Base-by-base conservation (phyloP, 2,329 filamentous ascomycete genomes). In the Neofusicoccum ribis region DNA sequence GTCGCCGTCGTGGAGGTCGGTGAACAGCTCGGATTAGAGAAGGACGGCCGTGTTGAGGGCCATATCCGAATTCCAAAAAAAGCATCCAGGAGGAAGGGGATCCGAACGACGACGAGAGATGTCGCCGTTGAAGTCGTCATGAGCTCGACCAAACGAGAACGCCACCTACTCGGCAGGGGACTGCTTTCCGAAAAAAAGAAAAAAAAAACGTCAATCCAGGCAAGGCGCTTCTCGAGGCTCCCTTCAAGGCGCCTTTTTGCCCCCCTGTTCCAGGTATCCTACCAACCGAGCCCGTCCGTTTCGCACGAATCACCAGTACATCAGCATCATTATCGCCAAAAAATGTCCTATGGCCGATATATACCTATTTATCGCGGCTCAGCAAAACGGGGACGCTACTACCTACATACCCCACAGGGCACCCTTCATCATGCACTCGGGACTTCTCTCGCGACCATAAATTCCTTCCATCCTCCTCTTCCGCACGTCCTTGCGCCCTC, bases 21-120 rank as follows among this genome's bases (percentile, higher is more conserved):
- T 60, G 56, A 60, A 60, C n/a, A 47, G 39, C 15, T 60, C 56
- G 9, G 56, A 60, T 46, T 60, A 39, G 37, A 54, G 52, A 14
- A 54, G 31, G 39, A 23, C 12, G 20, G 31, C 47, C 39, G 23
- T 23, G 23, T 23, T 23, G 23, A 23, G 23, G 23, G 23, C 23
- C 23, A 23, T 23, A 23, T 23, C 23, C 23, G 23, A 23, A 23
- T 23, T 23, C 23, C 23, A 23, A 23, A 23, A 23, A 23, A 23
- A 23, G 23, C 23, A 23, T 3, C 23, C 23, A 23, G 23, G 23
- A 23, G 23, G 23, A 23, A 23, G 23, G 23, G 23, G 23, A 3
- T 23, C 23, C 23, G 23, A 23, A 23, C 23, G 23, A 23, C 23
- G 23, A 23, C 23, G 23, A 23, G 23, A 23, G 23, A 23, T 23